Base-by-base conservation (phyloP, 163 green algal genomes). In the Scenedesmus sp. region DNA sequence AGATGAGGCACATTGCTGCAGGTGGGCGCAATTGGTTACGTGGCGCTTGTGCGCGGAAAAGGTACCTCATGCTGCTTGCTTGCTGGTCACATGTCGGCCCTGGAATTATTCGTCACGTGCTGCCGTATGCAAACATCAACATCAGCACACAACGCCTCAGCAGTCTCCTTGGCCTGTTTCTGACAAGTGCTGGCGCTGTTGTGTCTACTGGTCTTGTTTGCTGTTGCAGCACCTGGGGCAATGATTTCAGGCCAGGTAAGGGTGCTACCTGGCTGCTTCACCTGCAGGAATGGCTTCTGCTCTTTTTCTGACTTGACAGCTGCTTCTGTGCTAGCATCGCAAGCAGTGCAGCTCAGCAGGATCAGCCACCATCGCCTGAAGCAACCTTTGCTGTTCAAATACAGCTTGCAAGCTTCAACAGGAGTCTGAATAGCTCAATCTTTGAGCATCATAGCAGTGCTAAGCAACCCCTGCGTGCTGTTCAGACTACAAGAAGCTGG, bases 1-100 rank as follows among this genome's bases (percentile, higher is more conserved):
- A 10, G 97, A 98, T 90, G 96, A 97, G 89, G 96, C 95, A 1
- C 96, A 98, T 90, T 98, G 96, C 90, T 94, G 72, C 79, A 85
- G 40, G 79, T 85, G 43, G 40, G 79, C 18, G 9, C 5, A 20
- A 43, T 3, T 18, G 26, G 72, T 43, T 15, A 9, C 9, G 51
- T 43, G 33, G 9, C 3, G 37, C 2, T 44, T 43, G n/a, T 49
- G 33, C n/a, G 7, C n/a, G 15, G 2, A 4, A 43, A 24, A n/a
- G 18, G 59, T 33, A 24, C 33, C 9, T 56, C 24, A 6, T 72
- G 22, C 33, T 72, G 59, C 59, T 5, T 35, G 22, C 59, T 10
- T 35, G 59, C 4, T 72, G 59, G 13, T 72, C 22, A 72, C 1
- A 7, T 35, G 59, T 35, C 59, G 33, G 51, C 59, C 33, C 9